Conservation (phyloP, 192 early-diverging fungal species). For the Coemansia sp. region DNA sequence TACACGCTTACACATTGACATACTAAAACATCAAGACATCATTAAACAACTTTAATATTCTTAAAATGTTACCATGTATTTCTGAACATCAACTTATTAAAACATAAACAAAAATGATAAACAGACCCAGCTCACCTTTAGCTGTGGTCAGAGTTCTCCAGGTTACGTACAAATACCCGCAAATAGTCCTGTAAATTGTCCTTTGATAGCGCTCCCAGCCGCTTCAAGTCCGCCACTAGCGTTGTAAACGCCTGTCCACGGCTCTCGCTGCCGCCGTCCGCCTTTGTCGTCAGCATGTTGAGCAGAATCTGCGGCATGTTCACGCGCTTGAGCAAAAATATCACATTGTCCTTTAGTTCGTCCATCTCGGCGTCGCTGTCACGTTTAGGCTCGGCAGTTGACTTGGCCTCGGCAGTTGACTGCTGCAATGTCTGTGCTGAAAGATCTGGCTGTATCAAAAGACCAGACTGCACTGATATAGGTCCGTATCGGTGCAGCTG, state of each 20-base stretch:
- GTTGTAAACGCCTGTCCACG: conserved; percentile 8
- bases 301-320: conserved; percentile 38
- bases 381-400: not conserved
- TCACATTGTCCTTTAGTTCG: conserved; percentile 33
- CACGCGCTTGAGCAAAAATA: conserved; percentile 35
- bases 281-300: conserved; percentile 18
- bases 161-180: conserved; percentile 26
- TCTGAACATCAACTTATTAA: too few species aligned
- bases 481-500: conserved; percentile 12
- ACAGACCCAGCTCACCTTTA: not conserved
- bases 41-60: too few species aligned
- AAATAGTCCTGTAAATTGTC: conserved; percentile 41
- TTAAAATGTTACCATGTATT: too few species aligned
- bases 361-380: conserved; percentile 19
- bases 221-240: conserved; percentile 29
- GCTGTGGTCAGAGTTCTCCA: conserved; percentile 16
- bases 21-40: too few species aligned
- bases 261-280: conserved; percentile 1
- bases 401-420: not conserved
- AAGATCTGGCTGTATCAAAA: not conserved
- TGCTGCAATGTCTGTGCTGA: not conserved
- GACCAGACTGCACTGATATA: not conserved
- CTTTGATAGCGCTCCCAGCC: conserved; percentile 31
- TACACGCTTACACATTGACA: too few species aligned
- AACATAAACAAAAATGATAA: too few species aligned